Base-by-base conservation (phyloP, 1,139 yeast species). In the Protomyces inundatus region DNA sequence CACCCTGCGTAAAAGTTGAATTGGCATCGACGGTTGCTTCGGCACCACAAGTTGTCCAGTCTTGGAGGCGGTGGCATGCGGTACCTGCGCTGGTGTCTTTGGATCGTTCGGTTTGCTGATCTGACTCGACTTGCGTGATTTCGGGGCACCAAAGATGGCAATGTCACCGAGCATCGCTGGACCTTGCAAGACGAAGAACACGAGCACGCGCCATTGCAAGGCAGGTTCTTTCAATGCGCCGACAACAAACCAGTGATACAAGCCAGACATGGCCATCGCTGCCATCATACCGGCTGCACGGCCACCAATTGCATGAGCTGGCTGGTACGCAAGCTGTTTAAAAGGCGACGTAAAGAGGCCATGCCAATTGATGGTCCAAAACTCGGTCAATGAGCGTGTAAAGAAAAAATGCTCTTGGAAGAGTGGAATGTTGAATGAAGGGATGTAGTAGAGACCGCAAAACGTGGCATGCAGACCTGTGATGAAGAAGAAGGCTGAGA, bases 361-460 rank as follows among this genome's bases (percentile, higher is more conserved):
- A 34, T 58, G 62, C 62, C 62, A 58, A 33, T 58, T 55, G 34
- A 32, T 33, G 10, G 62, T 58, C 62, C 62, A 58, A 23, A 58
- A 58, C 56, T 58, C 56, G 3, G 56, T 39, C 52, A 58, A 35
- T 6, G 56, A 52, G 3, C 35, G 34, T 7, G 62, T 55, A 6
- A 14, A 23, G 30, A 58, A 39, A 32, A 58, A 58, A 33, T 58
- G 62, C 56, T 58, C 54, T 42, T 58, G 56, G 34, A 58, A 58
- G 3, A 58, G 53, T 5, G 62, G 62, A 3, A 58, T 50, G 16
- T 36, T 52, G 35, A 58, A 58, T 3, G 56, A 55, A 4, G 62
- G 62, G 23, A 58, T 23, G 16, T 51, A 58, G 40, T 58, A 48
- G 14, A 58, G 35, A 2, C 62, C 62, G 35, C 62, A 58, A n/a